Evolutionary conservation across 148 eudicot genomes (phyloP), one percentile per base, ranked within the genome.

Genomic region (Pouteria glomerata): DNA sequence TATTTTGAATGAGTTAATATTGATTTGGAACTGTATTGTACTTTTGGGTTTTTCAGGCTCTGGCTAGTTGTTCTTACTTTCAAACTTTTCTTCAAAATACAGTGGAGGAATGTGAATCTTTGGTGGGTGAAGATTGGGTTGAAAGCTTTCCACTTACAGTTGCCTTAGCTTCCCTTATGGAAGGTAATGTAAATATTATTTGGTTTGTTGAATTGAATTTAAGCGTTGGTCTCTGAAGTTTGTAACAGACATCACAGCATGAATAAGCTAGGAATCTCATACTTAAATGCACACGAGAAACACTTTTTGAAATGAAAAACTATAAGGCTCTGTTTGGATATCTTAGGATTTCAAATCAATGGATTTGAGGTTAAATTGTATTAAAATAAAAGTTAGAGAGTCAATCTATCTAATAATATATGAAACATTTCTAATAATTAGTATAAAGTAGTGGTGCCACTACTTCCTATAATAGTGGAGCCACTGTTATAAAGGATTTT

Each of bases 1-100:
- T 7, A 31, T 69, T 70, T 63, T 48, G 6, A 55, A 37, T 30
- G 11, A 29, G 5, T 47, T 23, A 26, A 10, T 26, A 26, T 42
- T 42, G 50, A 39, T 23, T 63, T 24, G 7, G n/a, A 24, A 37
- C 66, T 35, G 33, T 62, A 34, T 13, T 24, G 58, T 68, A 41
- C 53, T 37, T 10, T 10, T 31, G 19, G 50, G 2, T 16, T 51
- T 14, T 58, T 19, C 81, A 91, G 98, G 88, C 93, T 70, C 83
- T 95, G 74, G 88, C 98, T 63, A 95, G 98, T 81, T 91, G 98
- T 75, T 70, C 78, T 42, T 76, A 85, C 77, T 90, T 95, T 74
- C 73, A 70, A 64, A 70, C 63, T 68, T 91, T 76, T 60, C 71
- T 91, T 57, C 72, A 72, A 68, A 80, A 70, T 41, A 68, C 72